Evolutionary conservation across 2,329 filamentous ascomycete species (phyloP).

Genomic region (Fusarium newnesense): DNA sequence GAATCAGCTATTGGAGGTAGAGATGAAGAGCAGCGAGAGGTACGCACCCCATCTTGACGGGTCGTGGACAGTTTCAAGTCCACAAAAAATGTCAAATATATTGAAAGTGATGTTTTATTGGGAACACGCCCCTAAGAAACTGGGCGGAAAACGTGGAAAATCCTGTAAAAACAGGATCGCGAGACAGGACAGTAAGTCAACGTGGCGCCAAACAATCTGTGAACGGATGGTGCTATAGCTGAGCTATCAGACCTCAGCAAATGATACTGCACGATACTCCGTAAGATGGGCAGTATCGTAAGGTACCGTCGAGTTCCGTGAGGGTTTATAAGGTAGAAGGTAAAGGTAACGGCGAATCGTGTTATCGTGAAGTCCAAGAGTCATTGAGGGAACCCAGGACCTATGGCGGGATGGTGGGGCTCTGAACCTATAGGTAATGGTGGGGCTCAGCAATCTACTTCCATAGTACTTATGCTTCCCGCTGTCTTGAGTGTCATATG

Average conservation of each 20-base stretch:
- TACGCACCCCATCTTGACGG: conserved; percentile 47
- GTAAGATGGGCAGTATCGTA: conserved; percentile 8
- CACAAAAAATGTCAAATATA: conserved; percentile 24
- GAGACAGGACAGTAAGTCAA: conserved; percentile 26
- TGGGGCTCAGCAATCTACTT: conserved; percentile 25
- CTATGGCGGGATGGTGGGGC: conserved; percentile 28
- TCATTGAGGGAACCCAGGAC: conserved; percentile 36
- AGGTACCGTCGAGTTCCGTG: conserved; percentile 6
- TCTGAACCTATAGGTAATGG: conserved; percentile 19
- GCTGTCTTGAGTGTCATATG: background rate
- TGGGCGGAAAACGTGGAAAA: conserved; percentile 37
- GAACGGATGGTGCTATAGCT: conserved; percentile 8
- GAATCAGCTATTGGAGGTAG: conserved; percentile 24
- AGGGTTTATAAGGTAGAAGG: conserved; percentile 2
- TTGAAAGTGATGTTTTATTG: conserved; percentile 4
- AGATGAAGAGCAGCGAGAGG: background rate
- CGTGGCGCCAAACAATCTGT: conserved; percentile 13
- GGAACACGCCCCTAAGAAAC: conserved; percentile 22
- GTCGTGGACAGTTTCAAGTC: conserved; percentile 37
- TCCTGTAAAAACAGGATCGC: conserved; percentile 31
- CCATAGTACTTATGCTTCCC: background rate
- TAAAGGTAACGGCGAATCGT: conserved; percentile 31
- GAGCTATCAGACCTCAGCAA: conserved; percentile 3
- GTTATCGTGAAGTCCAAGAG: conserved; percentile 39
- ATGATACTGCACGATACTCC: conserved; percentile 10